Percentiles rank a stretch among this genome's conserved stretches.
These are phyloP conservation scores for Epichloe uncinata DNA, from an alignment of 2,329 filamentous ascomycete genomes.

Conservation along the genomic window DNA sequence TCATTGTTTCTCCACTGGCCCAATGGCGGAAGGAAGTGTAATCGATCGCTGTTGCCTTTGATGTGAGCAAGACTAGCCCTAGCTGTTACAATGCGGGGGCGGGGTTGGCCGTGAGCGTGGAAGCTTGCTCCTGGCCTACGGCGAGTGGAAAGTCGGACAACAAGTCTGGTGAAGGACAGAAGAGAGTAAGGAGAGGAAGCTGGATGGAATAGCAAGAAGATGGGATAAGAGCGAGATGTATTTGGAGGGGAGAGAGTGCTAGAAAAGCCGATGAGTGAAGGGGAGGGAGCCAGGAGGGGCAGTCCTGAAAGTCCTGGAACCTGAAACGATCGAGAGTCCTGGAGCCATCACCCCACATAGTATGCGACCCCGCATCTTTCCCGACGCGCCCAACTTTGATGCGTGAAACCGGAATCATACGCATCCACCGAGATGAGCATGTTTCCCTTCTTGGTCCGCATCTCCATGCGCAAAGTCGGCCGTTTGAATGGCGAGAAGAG, in stretches of 20 bases:
- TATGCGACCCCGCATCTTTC: too few relatives aligned
- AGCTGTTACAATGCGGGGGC: background rate
- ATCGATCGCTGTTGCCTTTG: background rate
- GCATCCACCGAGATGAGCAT: too few relatives aligned
- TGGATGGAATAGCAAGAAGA: background rate
- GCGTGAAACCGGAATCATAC: too few relatives aligned
- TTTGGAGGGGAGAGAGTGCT: background rate
- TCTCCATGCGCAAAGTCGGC: too few relatives aligned
- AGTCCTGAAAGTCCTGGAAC: too few relatives aligned
- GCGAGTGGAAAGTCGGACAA: background rate
- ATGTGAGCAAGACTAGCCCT: background rate
- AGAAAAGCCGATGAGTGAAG: background rate
- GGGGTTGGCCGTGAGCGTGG: too few relatives aligned
- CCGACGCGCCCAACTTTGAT: too few relatives aligned
- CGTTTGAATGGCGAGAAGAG: too few relatives aligned
- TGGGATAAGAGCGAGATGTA: background rate
- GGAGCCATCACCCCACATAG: too few relatives aligned
- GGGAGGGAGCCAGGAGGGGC: conserved; percentile 3
- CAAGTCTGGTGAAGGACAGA: background rate
- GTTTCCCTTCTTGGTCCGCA: too few relatives aligned
- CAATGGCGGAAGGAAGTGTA: background rate
- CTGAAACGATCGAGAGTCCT: too few relatives aligned
- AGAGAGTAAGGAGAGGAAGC: background rate
- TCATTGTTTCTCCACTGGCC: conserved; percentile 24
- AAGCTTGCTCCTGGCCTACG: background rate